These are phyloP conservation scores for Phaffomyces opuntiae DNA, from an alignment of 805 yeast species.

Conservation along the genomic window DNA sequence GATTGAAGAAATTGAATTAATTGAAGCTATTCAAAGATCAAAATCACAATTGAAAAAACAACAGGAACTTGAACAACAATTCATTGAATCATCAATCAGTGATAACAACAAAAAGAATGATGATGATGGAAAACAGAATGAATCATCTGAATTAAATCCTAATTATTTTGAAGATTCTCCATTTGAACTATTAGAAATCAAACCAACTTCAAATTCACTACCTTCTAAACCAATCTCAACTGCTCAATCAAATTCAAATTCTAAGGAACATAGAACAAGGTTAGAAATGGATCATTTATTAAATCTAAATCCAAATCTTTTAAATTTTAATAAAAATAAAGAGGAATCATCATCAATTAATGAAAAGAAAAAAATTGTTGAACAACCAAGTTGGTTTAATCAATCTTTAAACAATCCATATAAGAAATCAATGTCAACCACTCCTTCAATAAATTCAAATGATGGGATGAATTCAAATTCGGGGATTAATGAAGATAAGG, in stretches of 20 bases:
- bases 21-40: slow-evolving; percentile 38
- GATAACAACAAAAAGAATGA: slow-evolving; percentile 19
- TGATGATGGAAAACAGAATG: slow-evolving; percentile 23
- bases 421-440: background rate
- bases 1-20: slow-evolving; percentile 28
- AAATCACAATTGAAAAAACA: slow-evolving; percentile 42
- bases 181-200: slow-evolving; percentile 9
- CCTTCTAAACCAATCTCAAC: background rate
- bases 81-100: slow-evolving; percentile 27
- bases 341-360: background rate
- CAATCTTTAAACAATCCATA: background rate
- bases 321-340: background rate
- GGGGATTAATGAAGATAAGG: background rate
- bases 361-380: background rate
- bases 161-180: slow-evolving; percentile 25
- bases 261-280: slow-evolving; percentile 3
- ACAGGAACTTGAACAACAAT: slow-evolving; percentile 23
- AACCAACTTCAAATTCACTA: background rate
- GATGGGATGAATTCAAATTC: background rate
- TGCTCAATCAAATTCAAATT: background rate
- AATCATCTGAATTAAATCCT: slow-evolving; percentile 6
- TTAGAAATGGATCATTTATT: slow-evolving; percentile 18
- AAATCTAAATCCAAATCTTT: background rate
- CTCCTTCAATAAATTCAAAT: background rate
- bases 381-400: slow-evolving; percentile 6